Percentiles rank a stretch among this genome's conserved stretches.
Evolutionary conservation across 2,329 filamentous ascomycete species (phyloP).

Genomic region (Colletotrichum lindemuthianum): DNA sequence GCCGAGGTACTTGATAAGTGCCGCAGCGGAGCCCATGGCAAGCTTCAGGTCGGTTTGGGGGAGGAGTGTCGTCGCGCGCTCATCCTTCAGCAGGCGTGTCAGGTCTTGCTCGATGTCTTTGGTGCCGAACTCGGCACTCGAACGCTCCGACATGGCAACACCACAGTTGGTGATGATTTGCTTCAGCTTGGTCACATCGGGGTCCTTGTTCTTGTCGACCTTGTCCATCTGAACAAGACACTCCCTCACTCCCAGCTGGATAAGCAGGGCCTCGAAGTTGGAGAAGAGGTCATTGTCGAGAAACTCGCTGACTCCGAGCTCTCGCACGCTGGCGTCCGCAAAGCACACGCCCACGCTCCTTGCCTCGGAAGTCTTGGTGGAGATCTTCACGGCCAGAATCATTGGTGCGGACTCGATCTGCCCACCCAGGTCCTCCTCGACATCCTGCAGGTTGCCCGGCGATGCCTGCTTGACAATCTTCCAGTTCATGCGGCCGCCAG

Average conservation of each 20-base stretch:
- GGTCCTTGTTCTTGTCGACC: constrained; percentile 84
- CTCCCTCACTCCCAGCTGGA: constrained; percentile 95
- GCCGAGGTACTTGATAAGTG: constrained; percentile 92
- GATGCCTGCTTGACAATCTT: constrained; percentile 92
- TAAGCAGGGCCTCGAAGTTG: constrained; percentile 95
- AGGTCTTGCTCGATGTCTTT: constrained; percentile 97
- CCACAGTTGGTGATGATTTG: constrained; percentile 93
- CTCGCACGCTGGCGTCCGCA: constrained; percentile 93
- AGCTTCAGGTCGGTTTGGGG: constrained; percentile 94
- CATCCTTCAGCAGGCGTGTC: constrained; percentile 86
- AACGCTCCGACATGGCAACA: constrained; percentile 85
- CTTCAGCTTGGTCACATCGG: constrained; percentile 86
- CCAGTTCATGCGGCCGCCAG: constrained; percentile 86
- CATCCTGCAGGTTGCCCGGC: constrained; percentile 94
- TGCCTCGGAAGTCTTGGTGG: constrained; percentile 85
- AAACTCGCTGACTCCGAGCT: constrained; percentile 96
- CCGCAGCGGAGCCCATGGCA: constrained; percentile 93
- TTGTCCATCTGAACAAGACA: constrained; percentile 86
- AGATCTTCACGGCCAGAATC: constrained; percentile 93
- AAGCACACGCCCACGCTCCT: constrained; percentile 95
- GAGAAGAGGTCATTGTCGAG: constrained; percentile 99
- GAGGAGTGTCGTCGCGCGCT: constrained; percentile 78
- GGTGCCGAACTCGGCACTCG: constrained; percentile 80
- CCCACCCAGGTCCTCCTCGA: constrained; percentile 92
- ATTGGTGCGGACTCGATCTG: constrained; percentile 91